These are phyloP conservation scores for Candida anglica DNA, from an alignment of 805 yeast species.

Conservation along the genomic window DNA sequence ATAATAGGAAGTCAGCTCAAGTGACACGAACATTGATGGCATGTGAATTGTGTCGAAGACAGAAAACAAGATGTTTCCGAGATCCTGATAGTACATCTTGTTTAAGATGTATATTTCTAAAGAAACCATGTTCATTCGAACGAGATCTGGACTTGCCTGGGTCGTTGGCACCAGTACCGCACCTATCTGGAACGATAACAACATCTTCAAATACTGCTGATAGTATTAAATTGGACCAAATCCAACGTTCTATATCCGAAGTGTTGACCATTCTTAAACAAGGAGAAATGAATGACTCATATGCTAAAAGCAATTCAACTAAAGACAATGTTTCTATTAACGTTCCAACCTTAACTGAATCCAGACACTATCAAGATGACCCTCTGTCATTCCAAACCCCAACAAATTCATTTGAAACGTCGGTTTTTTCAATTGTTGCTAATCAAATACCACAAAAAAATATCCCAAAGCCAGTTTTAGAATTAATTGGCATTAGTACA, in stretches of 20 bases:
- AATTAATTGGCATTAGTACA: slow-evolving; percentile 14
- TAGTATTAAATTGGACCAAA: slow-evolving; percentile 20
- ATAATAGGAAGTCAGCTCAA: slow-evolving; percentile 18
- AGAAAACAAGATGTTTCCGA: slow-evolving; percentile 61
- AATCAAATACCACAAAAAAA: slow-evolving; percentile 23
- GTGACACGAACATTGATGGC: slow-evolving; percentile 48
- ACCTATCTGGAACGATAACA: too few species aligned
- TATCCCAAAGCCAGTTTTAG: slow-evolving; percentile 33
- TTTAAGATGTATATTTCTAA: slow-evolving; percentile 54
- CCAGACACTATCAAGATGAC: neutral
- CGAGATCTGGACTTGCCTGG: slow-evolving; percentile 11
- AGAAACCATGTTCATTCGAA: slow-evolving; percentile 50
- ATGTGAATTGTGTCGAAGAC: slow-evolving; percentile 51
- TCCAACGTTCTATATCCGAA: slow-evolving; percentile 33
- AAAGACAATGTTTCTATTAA: neutral
- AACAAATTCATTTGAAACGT: slow-evolving; percentile 30
- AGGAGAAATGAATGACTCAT: neutral
- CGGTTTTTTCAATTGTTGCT: slow-evolving; percentile 43
- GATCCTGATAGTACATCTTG: slow-evolving; percentile 46
- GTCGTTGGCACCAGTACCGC: too few species aligned
- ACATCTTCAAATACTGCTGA: too few species aligned
- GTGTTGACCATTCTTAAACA: slow-evolving; percentile 21
- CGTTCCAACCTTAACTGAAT: neutral
- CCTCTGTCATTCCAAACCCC: slow-evolving; percentile 29
- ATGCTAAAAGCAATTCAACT: too few species aligned